These are phyloP conservation scores for Incumbomyces lentus DNA, from an alignment of 2,329 filamentous ascomycete species.

Conservation along the genomic window DNA sequence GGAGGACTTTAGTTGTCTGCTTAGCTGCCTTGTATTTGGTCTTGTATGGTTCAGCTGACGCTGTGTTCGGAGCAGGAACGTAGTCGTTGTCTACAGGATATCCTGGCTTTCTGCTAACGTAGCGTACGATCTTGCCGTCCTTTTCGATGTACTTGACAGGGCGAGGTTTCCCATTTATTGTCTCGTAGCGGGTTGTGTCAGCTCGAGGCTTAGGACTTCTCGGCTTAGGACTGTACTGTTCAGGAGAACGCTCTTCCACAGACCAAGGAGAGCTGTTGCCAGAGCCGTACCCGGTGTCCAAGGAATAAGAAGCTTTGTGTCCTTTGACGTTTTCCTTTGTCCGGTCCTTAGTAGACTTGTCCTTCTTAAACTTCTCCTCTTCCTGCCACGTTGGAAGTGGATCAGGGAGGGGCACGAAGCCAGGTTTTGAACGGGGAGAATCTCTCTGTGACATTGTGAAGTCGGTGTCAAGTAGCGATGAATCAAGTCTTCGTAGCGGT, in stretches of 20 bases:
- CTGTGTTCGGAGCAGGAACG: not conserved
- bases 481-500: not conserved
- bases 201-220: not conserved
- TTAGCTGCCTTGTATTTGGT: slow-evolving; percentile 4
- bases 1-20: not conserved
- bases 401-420: slow-evolving; percentile 2
- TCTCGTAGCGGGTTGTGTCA: not conserved
- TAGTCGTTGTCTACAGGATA: not conserved
- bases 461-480: not conserved
- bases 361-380: slow-evolving; percentile 1
- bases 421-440: not conserved
- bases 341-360: slow-evolving; percentile 3
- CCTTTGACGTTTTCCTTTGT: not conserved
- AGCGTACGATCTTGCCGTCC: not conserved
- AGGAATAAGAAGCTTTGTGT: not conserved
- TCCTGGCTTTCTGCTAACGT: not conserved
- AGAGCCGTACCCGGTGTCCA: slow-evolving; percentile 3
- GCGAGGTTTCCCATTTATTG: not conserved
- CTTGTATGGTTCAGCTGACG: slow-evolving; percentile 1
- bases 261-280: slow-evolving; percentile 4
- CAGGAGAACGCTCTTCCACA: slow-evolving; percentile 5
- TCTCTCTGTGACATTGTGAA: slow-evolving; percentile 4
- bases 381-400: slow-evolving; percentile 1
- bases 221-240: not conserved
- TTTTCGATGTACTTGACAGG: not conserved